These are phyloP conservation scores for Cytospora schulzeri DNA, from an alignment of 2,329 filamentous ascomycete species.

Conservation along the genomic window DNA sequence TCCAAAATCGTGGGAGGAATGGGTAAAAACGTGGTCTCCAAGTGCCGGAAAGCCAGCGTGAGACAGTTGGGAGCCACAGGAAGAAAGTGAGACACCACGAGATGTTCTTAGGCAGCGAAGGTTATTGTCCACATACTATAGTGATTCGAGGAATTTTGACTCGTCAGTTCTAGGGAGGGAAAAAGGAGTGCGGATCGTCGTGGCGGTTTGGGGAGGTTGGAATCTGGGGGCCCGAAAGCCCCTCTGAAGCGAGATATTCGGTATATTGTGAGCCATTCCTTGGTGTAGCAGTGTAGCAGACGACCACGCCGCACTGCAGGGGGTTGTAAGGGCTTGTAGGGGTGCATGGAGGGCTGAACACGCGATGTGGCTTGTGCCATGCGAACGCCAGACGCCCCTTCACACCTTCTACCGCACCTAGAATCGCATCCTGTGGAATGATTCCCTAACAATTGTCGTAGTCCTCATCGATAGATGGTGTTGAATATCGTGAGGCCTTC, in stretches of 20 bases:
- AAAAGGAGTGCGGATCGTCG: background rate
- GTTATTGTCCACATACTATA: background rate
- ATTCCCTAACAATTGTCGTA: background rate
- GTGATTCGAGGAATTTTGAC: background rate
- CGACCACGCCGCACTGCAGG: background rate
- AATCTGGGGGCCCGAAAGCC: background rate
- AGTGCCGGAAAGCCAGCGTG: background rate
- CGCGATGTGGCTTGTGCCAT: conserved; percentile 29
- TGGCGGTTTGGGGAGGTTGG: background rate
- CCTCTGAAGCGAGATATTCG: background rate
- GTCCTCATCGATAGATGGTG: background rate
- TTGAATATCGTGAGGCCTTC: background rate
- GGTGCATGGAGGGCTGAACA: conserved; percentile 25
- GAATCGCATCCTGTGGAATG: conserved; percentile 2
- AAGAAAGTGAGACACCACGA: conserved; percentile 22
- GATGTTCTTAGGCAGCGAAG: background rate
- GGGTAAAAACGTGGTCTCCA: conserved; percentile 12
- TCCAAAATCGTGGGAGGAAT: conserved; percentile 10
- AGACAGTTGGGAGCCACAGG: conserved; percentile 17
- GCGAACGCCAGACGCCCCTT: conserved; percentile 9
- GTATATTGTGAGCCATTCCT: background rate
- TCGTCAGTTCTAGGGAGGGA: background rate
- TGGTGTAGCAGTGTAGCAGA: background rate
- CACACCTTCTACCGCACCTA: conserved; percentile 9
- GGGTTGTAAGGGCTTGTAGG: background rate